Evolutionary conservation across 441 rosid genomes (phyloP).

Genomic region (Biscutella laevigata): DNA sequence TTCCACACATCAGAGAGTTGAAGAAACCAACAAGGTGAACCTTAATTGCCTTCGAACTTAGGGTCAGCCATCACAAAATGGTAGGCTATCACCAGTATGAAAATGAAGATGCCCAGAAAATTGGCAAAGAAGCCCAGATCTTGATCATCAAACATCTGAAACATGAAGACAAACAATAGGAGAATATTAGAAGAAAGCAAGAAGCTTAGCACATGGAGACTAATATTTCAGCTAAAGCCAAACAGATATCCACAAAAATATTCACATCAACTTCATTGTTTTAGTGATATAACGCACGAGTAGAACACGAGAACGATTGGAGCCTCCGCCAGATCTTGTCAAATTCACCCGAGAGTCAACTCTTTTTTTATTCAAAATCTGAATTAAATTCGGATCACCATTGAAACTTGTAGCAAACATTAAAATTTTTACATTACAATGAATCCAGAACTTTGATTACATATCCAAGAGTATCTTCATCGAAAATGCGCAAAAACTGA

Average conservation of each 20-base stretch:
- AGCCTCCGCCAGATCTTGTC: neutral
- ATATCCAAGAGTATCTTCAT: too few relatives aligned
- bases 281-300: too few relatives aligned
- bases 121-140: conserved; percentile 41
- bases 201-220: neutral
- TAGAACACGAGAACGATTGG: too few relatives aligned
- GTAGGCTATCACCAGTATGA: conserved; percentile 61
- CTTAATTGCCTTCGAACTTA: conserved; percentile 48
- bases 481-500: too few relatives aligned
- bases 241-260: neutral
- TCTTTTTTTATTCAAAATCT: neutral
- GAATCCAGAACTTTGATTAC: neutral
- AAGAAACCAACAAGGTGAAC: neutral
- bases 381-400: neutral
- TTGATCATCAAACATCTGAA: conserved; percentile 60
- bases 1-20: neutral
- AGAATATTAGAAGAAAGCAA: neutral
- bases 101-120: conserved; percentile 53
- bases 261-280: neutral
- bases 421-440: neutral
- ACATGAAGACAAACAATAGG: conserved; percentile 7
- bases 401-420: neutral
- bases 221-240: neutral
- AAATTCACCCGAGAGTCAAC: neutral
- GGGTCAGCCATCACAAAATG: conserved; percentile 74